Evolutionary conservation across 1,284 basidiomycete genomes (phyloP), one percentile per base, ranked within the genome.

Genomic region (Grifola frondosa): DNA sequence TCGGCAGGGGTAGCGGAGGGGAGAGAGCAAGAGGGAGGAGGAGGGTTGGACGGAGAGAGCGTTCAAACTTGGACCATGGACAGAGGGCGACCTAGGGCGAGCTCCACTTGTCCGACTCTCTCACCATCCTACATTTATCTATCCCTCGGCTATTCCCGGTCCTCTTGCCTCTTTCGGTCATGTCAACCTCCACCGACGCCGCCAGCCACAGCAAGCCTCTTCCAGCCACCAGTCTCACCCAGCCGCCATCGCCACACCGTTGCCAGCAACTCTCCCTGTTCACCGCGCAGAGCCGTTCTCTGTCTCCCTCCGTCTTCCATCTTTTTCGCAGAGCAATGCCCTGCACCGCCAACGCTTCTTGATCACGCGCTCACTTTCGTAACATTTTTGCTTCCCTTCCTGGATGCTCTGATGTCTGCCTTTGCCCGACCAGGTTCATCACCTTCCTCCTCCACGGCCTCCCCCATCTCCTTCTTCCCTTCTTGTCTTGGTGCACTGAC

Each of bases 1-100:
- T 66, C 77, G 80, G 79, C 78, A 74, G 72, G 78, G 83, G 66
- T 50, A 56, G 65, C 67, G 68, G 66, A 52, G 51, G 57, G 57
- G 62, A 63, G 66, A 61, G 60, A 49, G 60, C 62, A 70, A 62
- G 59, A 54, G 49, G 47, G 57, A 53, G 49, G 45, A 49, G 46
- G 53, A 42, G 53, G 48, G 52, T 40, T 48, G 48, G 37, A 48
- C 41, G 40, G 40, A 40, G 45, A 47, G 31, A 20, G 52, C 54
- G 50, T 55, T 60, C 57, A 62, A 49, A 56, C 55, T 47, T 48
- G 38, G 52, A 60, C 58, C 60, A 62, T 62, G 49, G 44, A 52
- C 52, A 43, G 48, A 48, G 35, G 49, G 40, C 43, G 43, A 35
- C n/a, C n/a, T n/a, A n/a, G n/a, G 43, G 37, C 44, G 32, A 34